A percentile compares a stretch with the other conserved stretches of the same genome.
Conservation (phyloP, 805 yeast species). For the Cyberlindnera mycetangii region DNA sequence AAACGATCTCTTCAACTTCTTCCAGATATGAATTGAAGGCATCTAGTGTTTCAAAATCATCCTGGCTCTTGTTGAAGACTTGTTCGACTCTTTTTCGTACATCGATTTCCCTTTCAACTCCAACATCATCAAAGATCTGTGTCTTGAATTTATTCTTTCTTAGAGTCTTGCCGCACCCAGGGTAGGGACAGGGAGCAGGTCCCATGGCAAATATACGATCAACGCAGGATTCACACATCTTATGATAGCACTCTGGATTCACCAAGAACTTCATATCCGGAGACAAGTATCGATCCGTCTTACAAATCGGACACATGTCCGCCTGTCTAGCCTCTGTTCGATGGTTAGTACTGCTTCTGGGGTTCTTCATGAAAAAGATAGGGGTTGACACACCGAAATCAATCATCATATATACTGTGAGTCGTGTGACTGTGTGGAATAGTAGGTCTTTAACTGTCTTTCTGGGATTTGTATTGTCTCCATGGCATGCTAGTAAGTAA, state of each 20-base stretch:
- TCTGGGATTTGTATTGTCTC: no score
- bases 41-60: constrained; percentile 57
- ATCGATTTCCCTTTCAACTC: constrained; percentile 90
- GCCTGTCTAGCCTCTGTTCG: constrained; percentile 35
- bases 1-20: constrained; percentile 75
- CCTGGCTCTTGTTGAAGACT: constrained; percentile 76
- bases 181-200: constrained; percentile 96
- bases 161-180: constrained; percentile 81
- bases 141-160: constrained; percentile 88
- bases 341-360: background rate
- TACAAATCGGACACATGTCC: constrained; percentile 97
- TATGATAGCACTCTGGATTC: constrained; percentile 97
- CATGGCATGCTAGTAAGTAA: background rate
- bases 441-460: background rate
- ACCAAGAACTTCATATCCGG: constrained; percentile 91
- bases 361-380: no score
- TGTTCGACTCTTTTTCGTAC: constrained; percentile 72
- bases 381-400: background rate
- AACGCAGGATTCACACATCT: constrained; percentile 95
- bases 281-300: constrained; percentile 88
- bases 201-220: constrained; percentile 92
- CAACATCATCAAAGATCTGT: constrained; percentile 88
- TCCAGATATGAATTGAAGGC: constrained; percentile 80
- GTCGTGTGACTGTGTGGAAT: background rate
- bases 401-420: background rate